Conservation (phyloP, 371 early-diverging fungal species). For the Circinella minor region DNA sequence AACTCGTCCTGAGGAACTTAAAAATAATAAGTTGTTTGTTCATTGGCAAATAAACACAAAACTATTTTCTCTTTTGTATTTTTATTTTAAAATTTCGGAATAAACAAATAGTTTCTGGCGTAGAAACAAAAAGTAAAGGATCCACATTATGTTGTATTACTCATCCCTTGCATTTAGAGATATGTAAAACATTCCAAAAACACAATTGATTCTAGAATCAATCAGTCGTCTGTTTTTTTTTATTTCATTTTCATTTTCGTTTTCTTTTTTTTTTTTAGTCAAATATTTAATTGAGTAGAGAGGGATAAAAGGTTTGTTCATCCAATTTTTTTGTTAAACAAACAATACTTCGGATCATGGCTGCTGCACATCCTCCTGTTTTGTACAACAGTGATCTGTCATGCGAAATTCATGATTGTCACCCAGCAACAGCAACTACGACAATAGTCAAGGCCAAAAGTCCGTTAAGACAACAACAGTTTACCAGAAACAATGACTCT, state of each 20-base stretch:
- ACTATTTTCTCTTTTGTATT: no score
- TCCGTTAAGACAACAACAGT: neutral
- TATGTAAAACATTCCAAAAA: neutral
- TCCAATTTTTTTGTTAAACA: neutral
- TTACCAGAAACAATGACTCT: neutral
- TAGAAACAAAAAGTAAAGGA: neutral
- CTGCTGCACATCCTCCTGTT: constrained; percentile 11
- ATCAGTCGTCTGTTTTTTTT: neutral
- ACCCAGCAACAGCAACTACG: neutral
- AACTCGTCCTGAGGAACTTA: constrained; percentile 2
- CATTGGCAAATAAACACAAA: no score
- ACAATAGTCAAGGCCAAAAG: neutral
- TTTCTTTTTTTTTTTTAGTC: neutral
- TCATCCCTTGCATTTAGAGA: neutral
- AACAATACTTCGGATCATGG: constrained; percentile 6
- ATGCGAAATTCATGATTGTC: neutral
- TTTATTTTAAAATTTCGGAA: no score
- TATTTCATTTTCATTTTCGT: neutral
- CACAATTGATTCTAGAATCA: neutral
- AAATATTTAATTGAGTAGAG: no score
- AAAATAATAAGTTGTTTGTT: neutral
- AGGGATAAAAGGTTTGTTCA: no score
- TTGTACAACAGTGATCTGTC: constrained; percentile 5
- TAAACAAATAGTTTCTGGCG: constrained; percentile 6
- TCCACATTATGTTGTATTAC: neutral